A percentile compares a stretch with the other conserved stretches of the same genome.
Conservation (phyloP, 768 basidiomycete genomes). For the Russula dissimulans region DNA sequence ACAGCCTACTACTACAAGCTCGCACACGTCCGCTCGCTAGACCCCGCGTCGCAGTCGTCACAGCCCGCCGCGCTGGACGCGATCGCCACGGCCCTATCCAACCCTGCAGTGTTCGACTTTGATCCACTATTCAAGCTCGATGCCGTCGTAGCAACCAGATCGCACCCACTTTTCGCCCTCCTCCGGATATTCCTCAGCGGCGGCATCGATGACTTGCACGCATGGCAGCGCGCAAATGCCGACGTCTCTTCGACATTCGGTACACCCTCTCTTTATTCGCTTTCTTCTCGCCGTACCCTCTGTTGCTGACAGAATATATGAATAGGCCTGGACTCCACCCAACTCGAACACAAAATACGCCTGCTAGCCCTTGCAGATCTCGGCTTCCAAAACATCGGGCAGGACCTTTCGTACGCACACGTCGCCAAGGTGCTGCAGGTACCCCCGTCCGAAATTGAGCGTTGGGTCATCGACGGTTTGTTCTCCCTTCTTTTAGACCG, state of each 20-base stretch:
- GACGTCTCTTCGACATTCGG: slow-evolving; percentile 47
- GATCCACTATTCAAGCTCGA: slow-evolving; percentile 73
- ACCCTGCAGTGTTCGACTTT: slow-evolving; percentile 68
- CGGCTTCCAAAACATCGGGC: slow-evolving; percentile 67
- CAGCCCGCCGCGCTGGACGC: slow-evolving; percentile 47
- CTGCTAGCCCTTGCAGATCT: slow-evolving; percentile 68
- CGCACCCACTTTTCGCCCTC: slow-evolving; percentile 65
- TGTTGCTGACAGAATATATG: neutral
- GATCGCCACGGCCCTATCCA: slow-evolving; percentile 55
- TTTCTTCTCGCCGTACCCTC: neutral
- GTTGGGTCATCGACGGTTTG: slow-evolving; percentile 81
- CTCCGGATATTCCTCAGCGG: slow-evolving; percentile 64
- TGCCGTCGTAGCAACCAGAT: slow-evolving; percentile 52
- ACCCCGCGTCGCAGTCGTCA: slow-evolving; percentile 42
- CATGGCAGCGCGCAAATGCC: slow-evolving; percentile 49
- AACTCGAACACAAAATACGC: slow-evolving; percentile 72
- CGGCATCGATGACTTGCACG: slow-evolving; percentile 50
- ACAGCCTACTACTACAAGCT: slow-evolving; percentile 58
- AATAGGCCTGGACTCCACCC: slow-evolving; percentile 45
- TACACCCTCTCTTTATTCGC: slow-evolving; percentile 21
- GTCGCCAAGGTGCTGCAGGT: slow-evolving; percentile 64
- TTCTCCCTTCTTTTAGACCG: neutral
- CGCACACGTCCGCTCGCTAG: slow-evolving; percentile 51
- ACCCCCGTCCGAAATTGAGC: slow-evolving; percentile 59
- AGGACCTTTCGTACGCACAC: slow-evolving; percentile 59